Conservation (phyloP, 1,284 basidiomycete genomes). For the Mycosarcoma mackinlayi region DNA sequence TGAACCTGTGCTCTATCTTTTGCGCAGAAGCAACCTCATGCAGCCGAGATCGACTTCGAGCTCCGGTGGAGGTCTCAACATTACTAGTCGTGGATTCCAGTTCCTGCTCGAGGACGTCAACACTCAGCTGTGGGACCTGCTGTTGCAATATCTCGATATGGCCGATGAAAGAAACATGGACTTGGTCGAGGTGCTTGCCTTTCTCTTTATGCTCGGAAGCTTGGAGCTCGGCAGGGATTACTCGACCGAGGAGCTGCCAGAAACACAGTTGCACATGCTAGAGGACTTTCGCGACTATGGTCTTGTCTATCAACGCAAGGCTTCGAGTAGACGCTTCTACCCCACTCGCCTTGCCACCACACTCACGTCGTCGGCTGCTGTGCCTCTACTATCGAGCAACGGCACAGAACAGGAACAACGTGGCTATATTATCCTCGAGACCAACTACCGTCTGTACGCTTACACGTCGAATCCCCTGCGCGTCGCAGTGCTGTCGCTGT, state of each 20-base stretch:
- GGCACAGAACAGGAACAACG: conserved; percentile 70
- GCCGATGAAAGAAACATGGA: conserved; percentile 73
- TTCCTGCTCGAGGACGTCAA: conserved; percentile 96
- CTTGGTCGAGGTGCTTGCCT: conserved; percentile 90
- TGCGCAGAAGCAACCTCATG: conserved; percentile 90
- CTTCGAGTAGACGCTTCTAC: conserved; percentile 76
- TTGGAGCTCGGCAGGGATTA: conserved; percentile 72
- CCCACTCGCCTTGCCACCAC: conserved; percentile 97
- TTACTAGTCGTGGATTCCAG: conserved; percentile 95
- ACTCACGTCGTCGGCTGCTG: conserved; percentile 78
- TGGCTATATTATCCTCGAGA: conserved; percentile 93
- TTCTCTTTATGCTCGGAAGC: conserved; percentile 76
- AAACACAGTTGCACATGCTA: conserved; percentile 85
- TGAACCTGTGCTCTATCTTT: conserved; percentile 82
- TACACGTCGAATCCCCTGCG: conserved; percentile 97
- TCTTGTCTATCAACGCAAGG: conserved; percentile 77
- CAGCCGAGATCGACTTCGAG: conserved; percentile 29
- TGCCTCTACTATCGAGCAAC: conserved; percentile 50
- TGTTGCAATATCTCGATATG: conserved; percentile 79
- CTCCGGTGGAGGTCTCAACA: conserved; percentile 70
- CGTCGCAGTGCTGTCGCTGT: conserved; percentile 94
- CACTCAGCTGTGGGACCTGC: conserved; percentile 94
- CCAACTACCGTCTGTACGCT: conserved; percentile 97
- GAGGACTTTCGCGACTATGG: conserved; percentile 94
- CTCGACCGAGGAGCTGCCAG: conserved; percentile 82